Percentiles rank a stretch among this genome's conserved stretches.
Evolutionary conservation across 495 filamentous ascomycete genomes (phyloP).

Genomic region (Aspergillus leporis): DNA sequence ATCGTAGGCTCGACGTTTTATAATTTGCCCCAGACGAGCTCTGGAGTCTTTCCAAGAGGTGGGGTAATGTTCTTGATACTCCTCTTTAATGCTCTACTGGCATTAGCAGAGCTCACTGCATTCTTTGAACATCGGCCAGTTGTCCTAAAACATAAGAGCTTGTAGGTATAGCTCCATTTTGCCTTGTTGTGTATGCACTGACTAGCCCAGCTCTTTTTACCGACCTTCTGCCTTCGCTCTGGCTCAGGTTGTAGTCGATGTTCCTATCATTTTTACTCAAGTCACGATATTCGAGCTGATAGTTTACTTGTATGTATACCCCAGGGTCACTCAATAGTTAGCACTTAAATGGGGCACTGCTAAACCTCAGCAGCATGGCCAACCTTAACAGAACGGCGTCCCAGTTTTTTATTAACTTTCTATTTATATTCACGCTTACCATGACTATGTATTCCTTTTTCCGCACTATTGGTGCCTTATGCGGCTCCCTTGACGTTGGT

Average conservation of each 20-base stretch:
- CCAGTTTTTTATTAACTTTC: slow-evolving; percentile 79
- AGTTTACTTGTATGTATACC: slow-evolving; percentile 68
- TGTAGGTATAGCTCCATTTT: slow-evolving; percentile 28
- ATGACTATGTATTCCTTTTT: slow-evolving; percentile 82
- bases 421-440: slow-evolving; percentile 61
- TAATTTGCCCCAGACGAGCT: slow-evolving; percentile 60
- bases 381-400: slow-evolving; percentile 66
- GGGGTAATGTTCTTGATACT: slow-evolving; percentile 73
- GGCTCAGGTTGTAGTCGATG: slow-evolving; percentile 73
- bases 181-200: neutral
- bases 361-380: slow-evolving; percentile 45
- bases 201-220: slow-evolving; percentile 63
- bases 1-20: slow-evolving; percentile 80
- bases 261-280: slow-evolving; percentile 70
- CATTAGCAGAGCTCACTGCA: slow-evolving; percentile 72
- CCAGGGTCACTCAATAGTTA: neutral
- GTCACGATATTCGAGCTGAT: slow-evolving; percentile 72
- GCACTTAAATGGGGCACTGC: neutral
- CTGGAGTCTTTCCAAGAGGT: slow-evolving; percentile 49
- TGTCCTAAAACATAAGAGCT: slow-evolving; percentile 79
- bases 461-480: slow-evolving; percentile 67
- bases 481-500: slow-evolving; percentile 60
- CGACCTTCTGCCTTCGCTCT: slow-evolving; percentile 77
- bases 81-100: slow-evolving; percentile 78
- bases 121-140: slow-evolving; percentile 72